A percentile compares a stretch with the other conserved stretches of the same genome.
These are phyloP conservation scores for Magnolia officinalis DNA, from an alignment of 164 flowering plant species.

Conservation along the genomic window DNA sequence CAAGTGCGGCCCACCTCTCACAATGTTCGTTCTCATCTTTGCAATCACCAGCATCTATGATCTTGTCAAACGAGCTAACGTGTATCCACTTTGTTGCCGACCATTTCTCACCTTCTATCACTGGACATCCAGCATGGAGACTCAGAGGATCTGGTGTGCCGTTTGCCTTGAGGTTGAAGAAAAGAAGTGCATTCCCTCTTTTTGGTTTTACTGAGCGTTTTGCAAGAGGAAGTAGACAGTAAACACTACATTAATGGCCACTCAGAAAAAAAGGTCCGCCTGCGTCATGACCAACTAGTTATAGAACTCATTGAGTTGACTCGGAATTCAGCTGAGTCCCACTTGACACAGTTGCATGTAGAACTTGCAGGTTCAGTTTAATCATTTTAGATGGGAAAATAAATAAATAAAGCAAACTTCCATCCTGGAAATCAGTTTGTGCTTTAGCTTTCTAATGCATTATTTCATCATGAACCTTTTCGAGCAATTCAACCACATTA, in stretches of 20 bases:
- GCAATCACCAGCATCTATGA: slow-evolving; percentile 40
- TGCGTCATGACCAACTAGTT: background rate
- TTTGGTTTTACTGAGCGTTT: slow-evolving; percentile 65
- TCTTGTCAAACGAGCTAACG: slow-evolving; percentile 75
- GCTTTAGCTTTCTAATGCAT: too few relatives aligned
- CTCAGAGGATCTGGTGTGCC: slow-evolving; percentile 68
- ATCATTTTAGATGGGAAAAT: background rate
- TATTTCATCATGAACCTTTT: background rate
- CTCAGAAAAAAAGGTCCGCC: background rate
- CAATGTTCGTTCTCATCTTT: slow-evolving; percentile 61
- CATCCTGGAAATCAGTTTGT: too few relatives aligned
- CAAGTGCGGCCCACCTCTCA: slow-evolving; percentile 81
- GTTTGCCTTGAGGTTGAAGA: slow-evolving; percentile 73
- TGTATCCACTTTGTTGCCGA: slow-evolving; percentile 99
- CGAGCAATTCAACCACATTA: background rate
- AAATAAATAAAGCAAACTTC: too few relatives aligned
- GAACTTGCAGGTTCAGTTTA: background rate
- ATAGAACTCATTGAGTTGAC: background rate
- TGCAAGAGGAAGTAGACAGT: slow-evolving; percentile 5
- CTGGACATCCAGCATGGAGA: slow-evolving; percentile 94
- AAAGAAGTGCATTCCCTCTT: slow-evolving; percentile 91
- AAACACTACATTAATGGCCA: background rate
- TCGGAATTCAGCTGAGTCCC: background rate
- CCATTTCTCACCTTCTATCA: slow-evolving; percentile 98
- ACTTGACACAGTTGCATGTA: background rate